phyloP scores from a whole-genome alignment of 1,139 yeast genomes.

The Suhomyces coccinellae region DNA sequence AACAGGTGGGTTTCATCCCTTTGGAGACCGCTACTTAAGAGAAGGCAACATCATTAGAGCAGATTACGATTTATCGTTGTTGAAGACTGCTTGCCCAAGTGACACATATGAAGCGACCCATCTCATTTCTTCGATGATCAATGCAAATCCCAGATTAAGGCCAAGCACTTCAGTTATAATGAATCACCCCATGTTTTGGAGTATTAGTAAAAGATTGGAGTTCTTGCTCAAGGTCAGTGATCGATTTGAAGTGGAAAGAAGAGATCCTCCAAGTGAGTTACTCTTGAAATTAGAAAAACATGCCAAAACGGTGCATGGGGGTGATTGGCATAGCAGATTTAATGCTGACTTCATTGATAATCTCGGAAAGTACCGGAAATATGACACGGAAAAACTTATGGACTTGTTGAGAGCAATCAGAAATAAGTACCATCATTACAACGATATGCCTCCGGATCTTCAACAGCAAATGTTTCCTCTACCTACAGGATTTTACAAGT shows the following conservation, averaged over 20 bases:
- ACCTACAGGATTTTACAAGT: conserved; percentile 80
- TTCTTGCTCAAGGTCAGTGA: conserved; percentile 86
- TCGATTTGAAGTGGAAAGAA: conserved; percentile 79
- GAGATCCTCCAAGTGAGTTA: conserved; percentile 81
- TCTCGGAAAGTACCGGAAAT: conserved; percentile 87
- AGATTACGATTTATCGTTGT: conserved; percentile 52
- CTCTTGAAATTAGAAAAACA: conserved; percentile 59
- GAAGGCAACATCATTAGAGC: conserved; percentile 87
- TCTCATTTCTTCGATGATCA: conserved; percentile 71
- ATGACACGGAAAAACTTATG: conserved; percentile 73
- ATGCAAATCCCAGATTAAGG: conserved; percentile 63
- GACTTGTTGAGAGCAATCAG: conserved; percentile 87
- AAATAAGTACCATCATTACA: conserved; percentile 90
- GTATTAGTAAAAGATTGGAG: conserved; percentile 69
- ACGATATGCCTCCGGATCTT: conserved; percentile 74
- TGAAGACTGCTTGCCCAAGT: conserved; percentile 41
- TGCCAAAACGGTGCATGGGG: conserved; percentile 57
- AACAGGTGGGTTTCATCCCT: conserved; percentile 88
- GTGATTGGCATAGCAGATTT: conserved; percentile 79
- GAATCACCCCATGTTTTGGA: conserved; percentile 90
- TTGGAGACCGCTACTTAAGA: conserved; percentile 83
- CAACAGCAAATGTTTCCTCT: conserved; percentile 67
- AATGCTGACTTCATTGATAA: conserved; percentile 74
- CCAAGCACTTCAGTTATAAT: conserved; percentile 71
- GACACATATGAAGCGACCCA: conserved; percentile 68